These are phyloP conservation scores for Irpex sp. DNA, from an alignment of 1,284 basidiomycete genomes.

Conservation along the genomic window DNA sequence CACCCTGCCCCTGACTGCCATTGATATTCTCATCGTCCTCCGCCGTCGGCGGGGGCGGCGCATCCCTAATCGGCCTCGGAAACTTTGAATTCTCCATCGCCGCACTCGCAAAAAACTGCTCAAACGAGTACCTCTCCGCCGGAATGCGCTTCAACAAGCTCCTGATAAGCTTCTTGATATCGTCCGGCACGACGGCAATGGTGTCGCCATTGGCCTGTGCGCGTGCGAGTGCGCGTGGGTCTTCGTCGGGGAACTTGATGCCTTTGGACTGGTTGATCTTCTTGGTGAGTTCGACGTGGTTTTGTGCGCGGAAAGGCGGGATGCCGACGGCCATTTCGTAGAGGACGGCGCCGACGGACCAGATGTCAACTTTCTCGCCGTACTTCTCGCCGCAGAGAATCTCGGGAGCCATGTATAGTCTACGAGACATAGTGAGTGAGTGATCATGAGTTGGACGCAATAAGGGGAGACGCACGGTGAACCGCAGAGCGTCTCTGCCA, in stretches of 20 bases:
- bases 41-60: conserved; percentile 25
- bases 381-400: conserved; percentile 98
- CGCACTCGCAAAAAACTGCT: conserved; percentile 87
- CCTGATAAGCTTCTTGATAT: conserved; percentile 89
- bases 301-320: conserved; percentile 92
- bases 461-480: conserved; percentile 69
- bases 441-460: background rate
- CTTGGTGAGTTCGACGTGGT: conserved; percentile 93
- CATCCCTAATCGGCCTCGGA: conserved; percentile 34
- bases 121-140: conserved; percentile 83
- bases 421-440: conserved; percentile 25
- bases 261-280: conserved; percentile 87
- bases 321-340: conserved; percentile 95
- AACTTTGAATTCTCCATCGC: conserved; percentile 82
- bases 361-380: conserved; percentile 96
- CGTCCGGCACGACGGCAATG: conserved; percentile 62
- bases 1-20: conserved; percentile 17
- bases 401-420: conserved; percentile 98
- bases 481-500: conserved; percentile 97
- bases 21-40: conserved; percentile 22
- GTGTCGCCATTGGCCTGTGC: conserved; percentile 41
- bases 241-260: conserved; percentile 93
- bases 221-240: conserved; percentile 33
- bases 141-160: conserved; percentile 82
- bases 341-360: conserved; percentile 96